phyloP scores from a whole-genome alignment of 352 stramenopile genomes.

The Globisporangium paddicum region DNA sequence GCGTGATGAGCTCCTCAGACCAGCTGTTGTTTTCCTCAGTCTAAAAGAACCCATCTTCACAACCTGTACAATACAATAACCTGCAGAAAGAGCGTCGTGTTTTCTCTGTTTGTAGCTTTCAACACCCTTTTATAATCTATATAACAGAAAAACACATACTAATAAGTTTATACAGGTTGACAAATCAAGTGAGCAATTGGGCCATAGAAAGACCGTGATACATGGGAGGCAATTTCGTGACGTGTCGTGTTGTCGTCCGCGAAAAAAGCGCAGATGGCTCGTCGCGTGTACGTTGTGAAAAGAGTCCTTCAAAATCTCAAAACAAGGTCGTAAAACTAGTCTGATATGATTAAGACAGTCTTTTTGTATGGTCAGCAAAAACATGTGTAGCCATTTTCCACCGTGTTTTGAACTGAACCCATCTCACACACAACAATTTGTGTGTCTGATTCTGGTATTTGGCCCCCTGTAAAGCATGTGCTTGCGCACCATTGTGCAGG shows the following conservation, averaged over 20 bases:
- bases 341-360: neutral
- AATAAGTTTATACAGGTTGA: neutral
- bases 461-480: too few species aligned
- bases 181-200: conserved; percentile 9
- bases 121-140: neutral
- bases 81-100: neutral
- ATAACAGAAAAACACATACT: neutral
- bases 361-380: neutral
- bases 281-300: neutral
- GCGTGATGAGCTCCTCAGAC: neutral
- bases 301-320: neutral
- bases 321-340: neutral
- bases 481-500: neutral
- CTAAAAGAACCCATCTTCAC: neutral
- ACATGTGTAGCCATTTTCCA: neutral
- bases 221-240: neutral
- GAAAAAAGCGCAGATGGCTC: conserved; percentile 1
- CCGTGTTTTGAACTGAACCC: conserved; percentile 6
- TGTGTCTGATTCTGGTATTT: neutral
- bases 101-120: neutral
- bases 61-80: neutral
- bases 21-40: conserved; percentile 4
- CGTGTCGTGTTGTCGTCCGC: conserved; percentile 1
- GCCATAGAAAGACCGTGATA: conserved; percentile 1
- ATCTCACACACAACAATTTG: neutral